Conservation (phyloP, 306 rosid genomes). For the Prosopis cineraria region DNA sequence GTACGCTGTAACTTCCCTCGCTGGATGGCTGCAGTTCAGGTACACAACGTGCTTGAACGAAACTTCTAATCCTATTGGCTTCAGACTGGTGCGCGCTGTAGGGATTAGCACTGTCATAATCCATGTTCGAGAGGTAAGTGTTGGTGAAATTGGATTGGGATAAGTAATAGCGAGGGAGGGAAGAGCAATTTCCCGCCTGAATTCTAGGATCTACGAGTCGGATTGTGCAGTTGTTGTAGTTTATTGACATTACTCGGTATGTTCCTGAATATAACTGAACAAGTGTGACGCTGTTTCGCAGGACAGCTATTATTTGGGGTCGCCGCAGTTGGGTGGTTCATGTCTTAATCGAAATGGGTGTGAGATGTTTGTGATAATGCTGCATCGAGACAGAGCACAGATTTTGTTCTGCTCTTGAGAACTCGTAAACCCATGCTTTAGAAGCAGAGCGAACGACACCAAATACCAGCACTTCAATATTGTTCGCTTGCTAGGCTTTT, state of each 20-base stretch:
- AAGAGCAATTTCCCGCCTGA: not conserved
- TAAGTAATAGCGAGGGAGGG: conserved; percentile 24
- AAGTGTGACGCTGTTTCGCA: conserved; percentile 35
- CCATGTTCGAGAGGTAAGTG: not conserved
- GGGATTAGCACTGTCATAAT: not conserved
- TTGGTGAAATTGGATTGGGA: not conserved
- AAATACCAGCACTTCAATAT: not conserved
- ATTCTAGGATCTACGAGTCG: conserved; percentile 22
- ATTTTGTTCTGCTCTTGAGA: not conserved
- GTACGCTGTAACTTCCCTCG: not conserved
- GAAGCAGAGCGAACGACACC: not conserved
- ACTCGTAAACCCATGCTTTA: not conserved
- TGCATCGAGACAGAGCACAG: not conserved
- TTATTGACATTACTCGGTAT: conserved; percentile 36
- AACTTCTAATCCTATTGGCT: not conserved
- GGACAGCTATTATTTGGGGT: not conserved
- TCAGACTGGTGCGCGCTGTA: not conserved
- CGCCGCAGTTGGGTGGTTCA: conserved; percentile 7
- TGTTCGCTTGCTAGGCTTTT: not conserved
- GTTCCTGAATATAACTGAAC: not conserved
- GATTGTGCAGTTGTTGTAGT: conserved; percentile 39
- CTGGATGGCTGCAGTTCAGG: conserved; percentile 3
- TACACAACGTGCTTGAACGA: not conserved
- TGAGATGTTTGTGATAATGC: not conserved
- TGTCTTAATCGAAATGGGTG: not conserved